These are phyloP conservation scores for Balakata baccata DNA, from an alignment of 345 rosid species.

Conservation along the genomic window DNA sequence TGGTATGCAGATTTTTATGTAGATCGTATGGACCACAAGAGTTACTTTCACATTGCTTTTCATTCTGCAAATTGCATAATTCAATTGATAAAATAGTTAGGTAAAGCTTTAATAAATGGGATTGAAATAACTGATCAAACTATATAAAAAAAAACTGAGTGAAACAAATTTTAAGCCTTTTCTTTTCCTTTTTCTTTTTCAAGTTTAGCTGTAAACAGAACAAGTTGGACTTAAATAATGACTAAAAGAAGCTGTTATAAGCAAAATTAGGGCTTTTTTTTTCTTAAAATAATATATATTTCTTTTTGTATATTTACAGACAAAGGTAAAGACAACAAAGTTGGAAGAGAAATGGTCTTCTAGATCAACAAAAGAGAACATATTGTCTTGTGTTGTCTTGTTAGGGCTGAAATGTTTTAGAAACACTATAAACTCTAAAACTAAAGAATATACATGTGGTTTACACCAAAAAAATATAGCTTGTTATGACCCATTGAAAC, in stretches of 20 bases:
- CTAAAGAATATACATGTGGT: too few species aligned
- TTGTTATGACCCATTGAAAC: not conserved
- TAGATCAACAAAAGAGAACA: conserved; percentile 6
- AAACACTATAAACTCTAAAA: too few species aligned
- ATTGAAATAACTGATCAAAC: not conserved
- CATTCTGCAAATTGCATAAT: not conserved
- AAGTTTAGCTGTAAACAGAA: not conserved
- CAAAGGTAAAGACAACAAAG: conserved; percentile 13
- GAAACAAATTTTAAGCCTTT: not conserved
- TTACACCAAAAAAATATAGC: too few species aligned
- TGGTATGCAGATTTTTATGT: not conserved
- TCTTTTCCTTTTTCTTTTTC: not conserved
- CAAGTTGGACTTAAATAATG: not conserved
- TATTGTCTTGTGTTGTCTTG: conserved; percentile 27
- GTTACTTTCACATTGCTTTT: not conserved
- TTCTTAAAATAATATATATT: not conserved
- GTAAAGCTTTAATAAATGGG: conserved; percentile 20
- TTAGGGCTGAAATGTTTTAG: conserved; percentile 23
- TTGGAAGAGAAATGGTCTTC: conserved; percentile 17
- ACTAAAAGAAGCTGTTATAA: not conserved
- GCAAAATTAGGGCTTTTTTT: conserved; percentile 24
- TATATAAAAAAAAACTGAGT: not conserved
- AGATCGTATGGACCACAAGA: conserved; percentile 34
- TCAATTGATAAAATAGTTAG: conserved; percentile 17
- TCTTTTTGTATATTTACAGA: not conserved